phyloP scores from a whole-genome alignment of 257 asterid species.

The Solanum virginianum region DNA sequence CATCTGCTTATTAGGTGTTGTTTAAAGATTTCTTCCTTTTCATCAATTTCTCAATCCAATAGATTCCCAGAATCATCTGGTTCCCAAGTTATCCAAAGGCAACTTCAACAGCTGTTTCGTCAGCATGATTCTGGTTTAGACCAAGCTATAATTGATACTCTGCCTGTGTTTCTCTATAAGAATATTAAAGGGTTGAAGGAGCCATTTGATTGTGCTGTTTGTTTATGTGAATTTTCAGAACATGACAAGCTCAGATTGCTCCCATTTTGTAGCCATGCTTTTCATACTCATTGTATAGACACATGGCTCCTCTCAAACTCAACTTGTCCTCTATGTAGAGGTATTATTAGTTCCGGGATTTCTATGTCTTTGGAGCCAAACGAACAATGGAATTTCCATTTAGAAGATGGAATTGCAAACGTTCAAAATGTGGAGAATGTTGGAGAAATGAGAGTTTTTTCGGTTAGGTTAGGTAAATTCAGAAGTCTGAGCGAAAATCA shows the following conservation, averaged over 20 bases:
- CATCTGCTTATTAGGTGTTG: constrained; percentile 31
- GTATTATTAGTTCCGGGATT: constrained; percentile 15
- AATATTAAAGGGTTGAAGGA: constrained; percentile 72
- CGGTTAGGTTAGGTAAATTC: constrained; percentile 49
- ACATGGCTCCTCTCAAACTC: constrained; percentile 93
- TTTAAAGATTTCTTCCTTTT: constrained; percentile 27
- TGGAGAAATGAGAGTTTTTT: constrained; percentile 16
- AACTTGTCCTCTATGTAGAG: constrained; percentile 83
- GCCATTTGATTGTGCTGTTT: constrained; percentile 91
- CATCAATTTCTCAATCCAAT: constrained; percentile 41
- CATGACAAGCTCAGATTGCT: constrained; percentile 75
- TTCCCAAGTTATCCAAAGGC: constrained; percentile 42
- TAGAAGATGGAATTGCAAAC: background rate
- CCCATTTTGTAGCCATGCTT: constrained; percentile 86
- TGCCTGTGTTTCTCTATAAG: constrained; percentile 67
- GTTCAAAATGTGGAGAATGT: constrained; percentile 2
- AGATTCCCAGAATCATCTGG: constrained; percentile 24
- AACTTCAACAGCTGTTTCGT: constrained; percentile 78
- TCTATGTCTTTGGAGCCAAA: too few relatives aligned
- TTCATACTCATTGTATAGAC: constrained; percentile 79
- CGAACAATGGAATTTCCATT: constrained; percentile 3
- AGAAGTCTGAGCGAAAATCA: constrained; percentile 6
- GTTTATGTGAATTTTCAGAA: constrained; percentile 75
- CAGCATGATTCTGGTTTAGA: constrained; percentile 83
- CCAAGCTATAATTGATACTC: constrained; percentile 72